These are phyloP conservation scores for Chloromonas sp. DNA, from an alignment of 163 green algal species.

Conservation along the genomic window DNA sequence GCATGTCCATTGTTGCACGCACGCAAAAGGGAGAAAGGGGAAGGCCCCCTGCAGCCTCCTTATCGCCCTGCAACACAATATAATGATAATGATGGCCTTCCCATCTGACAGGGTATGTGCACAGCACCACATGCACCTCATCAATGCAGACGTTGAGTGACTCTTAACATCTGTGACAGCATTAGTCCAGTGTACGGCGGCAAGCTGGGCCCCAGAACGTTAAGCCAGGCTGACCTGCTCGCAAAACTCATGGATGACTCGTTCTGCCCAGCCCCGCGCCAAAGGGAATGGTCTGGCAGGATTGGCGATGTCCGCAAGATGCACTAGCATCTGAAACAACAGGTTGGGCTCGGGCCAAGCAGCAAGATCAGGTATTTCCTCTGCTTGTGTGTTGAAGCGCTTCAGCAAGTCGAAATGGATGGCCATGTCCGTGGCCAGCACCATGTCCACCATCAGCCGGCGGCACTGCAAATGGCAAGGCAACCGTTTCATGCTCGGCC, in stretches of 20 bases:
- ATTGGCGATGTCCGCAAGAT: slow-evolving; percentile 83
- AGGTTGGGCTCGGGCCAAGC: slow-evolving; percentile 44
- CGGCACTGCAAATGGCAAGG: slow-evolving; percentile 22
- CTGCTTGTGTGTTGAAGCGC: slow-evolving; percentile 38
- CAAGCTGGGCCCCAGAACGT: not conserved
- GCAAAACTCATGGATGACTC: slow-evolving; percentile 74
- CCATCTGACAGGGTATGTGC: not conserved
- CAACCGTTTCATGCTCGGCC: too few species aligned
- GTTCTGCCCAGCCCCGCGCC: slow-evolving; percentile 60
- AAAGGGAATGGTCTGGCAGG: slow-evolving; percentile 63
- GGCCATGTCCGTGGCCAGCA: slow-evolving; percentile 87
- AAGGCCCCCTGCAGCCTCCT: slow-evolving; percentile 48
- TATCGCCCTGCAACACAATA: slow-evolving; percentile 45
- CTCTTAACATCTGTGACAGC: not conserved
- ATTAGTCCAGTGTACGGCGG: not conserved
- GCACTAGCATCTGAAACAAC: slow-evolving; percentile 64
- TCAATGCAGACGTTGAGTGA: not conserved
- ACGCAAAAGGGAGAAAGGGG: slow-evolving; percentile 62
- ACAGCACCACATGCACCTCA: not conserved
- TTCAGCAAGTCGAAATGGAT: slow-evolving; percentile 69
- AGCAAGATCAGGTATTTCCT: slow-evolving; percentile 31
- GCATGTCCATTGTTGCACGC: slow-evolving; percentile 52
- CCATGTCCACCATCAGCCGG: slow-evolving; percentile 71
- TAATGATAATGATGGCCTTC: not conserved
- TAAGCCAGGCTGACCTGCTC: slow-evolving; percentile 43